Evolutionary conservation across 106 monocot genomes (phyloP), one percentile per base, ranked within the genome.

Genomic region (Phalaenopsis aphrodite): DNA sequence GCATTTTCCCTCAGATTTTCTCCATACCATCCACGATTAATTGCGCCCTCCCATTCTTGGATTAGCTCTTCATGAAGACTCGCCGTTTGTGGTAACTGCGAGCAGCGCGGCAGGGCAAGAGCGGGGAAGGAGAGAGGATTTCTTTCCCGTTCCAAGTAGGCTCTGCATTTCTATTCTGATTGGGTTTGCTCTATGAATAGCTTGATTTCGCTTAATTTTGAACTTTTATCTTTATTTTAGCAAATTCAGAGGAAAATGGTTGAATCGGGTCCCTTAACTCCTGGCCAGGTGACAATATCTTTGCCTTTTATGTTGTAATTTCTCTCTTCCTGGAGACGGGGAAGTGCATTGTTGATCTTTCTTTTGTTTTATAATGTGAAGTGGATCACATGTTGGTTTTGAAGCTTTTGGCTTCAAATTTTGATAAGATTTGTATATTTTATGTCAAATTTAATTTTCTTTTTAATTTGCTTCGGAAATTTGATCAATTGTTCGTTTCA

Each of bases 201-300:
- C 39, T 39, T 14, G 30, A 14, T 69, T 39, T 69, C 38, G 11
- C 38, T 39, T 37, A 1, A 37, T 37, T 30, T 69, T 69, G 69
- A 39, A 3, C 39, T 69, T 36, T 69, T 38, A 64, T 23, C 64
- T 61, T 69, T 39, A 6, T 69, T 36, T 69, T 3, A 69, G 69
- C 38, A 10, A 39, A 69, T 12, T 69, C 69, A 38, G 69, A 69
- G 38, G 69, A 69, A 36, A 39, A 69, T 69, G 69, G 69, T 69
- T 14, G 69, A 69, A 69, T 69, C 69, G 30, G 69, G 69, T 39
- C 69, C 69, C 69, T 69, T 69, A 39, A 69, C 37, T 36, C 69
- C 69, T 10, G 69, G 69, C 23, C 69, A 69, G 69, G 69, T 69
- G 36, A 69, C 21, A 14, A 69, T 69, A 37, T 38, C 38, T 37